phyloP scores from a whole-genome alignment of 202 grass and related monocot species.

The Elaeis oleifera region DNA sequence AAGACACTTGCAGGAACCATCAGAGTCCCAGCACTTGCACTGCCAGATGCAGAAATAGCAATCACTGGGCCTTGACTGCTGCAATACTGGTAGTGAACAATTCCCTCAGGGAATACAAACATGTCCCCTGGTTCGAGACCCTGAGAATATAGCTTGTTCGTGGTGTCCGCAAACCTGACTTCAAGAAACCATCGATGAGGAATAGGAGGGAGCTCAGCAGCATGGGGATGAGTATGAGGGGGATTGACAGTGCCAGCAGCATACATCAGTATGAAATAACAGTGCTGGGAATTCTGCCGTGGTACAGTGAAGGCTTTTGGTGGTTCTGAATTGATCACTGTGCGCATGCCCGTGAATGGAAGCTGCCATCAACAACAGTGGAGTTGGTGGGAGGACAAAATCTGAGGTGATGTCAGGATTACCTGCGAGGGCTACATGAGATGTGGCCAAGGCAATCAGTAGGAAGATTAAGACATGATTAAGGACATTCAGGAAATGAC shows the following conservation, averaged over 20 bases:
- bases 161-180: conserved; percentile 31
- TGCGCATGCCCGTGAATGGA: neutral
- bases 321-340: neutral
- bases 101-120: conserved; percentile 40
- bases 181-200: conserved; percentile 21
- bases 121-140: conserved; percentile 24
- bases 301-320: neutral
- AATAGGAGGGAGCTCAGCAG: conserved; percentile 35
- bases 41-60: conserved; percentile 31
- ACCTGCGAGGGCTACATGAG: neutral
- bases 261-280: neutral
- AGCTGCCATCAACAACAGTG: neutral
- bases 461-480: neutral
- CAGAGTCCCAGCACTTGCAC: conserved; percentile 25
- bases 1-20: conserved; percentile 25
- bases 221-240: neutral
- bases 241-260: neutral
- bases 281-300: neutral
- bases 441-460: neutral
- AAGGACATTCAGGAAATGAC: neutral
- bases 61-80: neutral
- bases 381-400: neutral
- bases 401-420: conserved; percentile 5
- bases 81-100: conserved; percentile 45
- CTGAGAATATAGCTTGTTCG: conserved; percentile 25